phyloP scores from a whole-genome alignment of 2,329 filamentous ascomycete genomes.

The Leptographium galeiforme region DNA sequence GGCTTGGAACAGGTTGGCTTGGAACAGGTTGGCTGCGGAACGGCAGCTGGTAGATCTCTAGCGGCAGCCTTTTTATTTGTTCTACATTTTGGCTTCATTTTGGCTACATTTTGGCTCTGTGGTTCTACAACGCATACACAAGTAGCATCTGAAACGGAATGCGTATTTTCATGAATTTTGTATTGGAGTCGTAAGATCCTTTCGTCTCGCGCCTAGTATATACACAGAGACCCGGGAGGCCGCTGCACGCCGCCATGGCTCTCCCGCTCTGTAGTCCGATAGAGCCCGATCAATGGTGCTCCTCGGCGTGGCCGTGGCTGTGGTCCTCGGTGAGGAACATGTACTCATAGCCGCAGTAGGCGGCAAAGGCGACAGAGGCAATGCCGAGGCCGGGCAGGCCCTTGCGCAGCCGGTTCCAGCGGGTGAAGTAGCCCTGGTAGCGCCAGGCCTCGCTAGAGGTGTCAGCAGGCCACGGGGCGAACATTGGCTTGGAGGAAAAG shows the following conservation, averaged over 20 bases:
- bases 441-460: constrained; percentile 79
- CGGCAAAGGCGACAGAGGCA: constrained; percentile 78
- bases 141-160: too few relatives aligned
- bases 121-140: too few relatives aligned
- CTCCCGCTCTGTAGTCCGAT: too few relatives aligned
- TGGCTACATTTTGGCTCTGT: too few relatives aligned
- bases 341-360: constrained; percentile 82
- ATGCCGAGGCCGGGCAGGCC: constrained; percentile 86
- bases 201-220: too few relatives aligned
- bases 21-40: background rate
- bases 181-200: background rate
- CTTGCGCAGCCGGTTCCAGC: constrained; percentile 78
- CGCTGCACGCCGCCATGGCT: too few relatives aligned
- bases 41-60: too few relatives aligned
- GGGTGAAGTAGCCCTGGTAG: constrained; percentile 77
- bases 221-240: too few relatives aligned
- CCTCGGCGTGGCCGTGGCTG: constrained; percentile 37
- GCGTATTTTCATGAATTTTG: background rate
- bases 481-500: too few relatives aligned
- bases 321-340: constrained; percentile 59
- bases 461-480: background rate
- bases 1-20: too few relatives aligned
- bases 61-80: too few relatives aligned
- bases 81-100: too few relatives aligned
- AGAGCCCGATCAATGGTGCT: constrained; percentile 34